Evolutionary conservation across 2,329 filamentous ascomycete genomes (phyloP), one percentile per base, ranked within the genome.

Genomic region (Neopestalotiopsis sp.): DNA sequence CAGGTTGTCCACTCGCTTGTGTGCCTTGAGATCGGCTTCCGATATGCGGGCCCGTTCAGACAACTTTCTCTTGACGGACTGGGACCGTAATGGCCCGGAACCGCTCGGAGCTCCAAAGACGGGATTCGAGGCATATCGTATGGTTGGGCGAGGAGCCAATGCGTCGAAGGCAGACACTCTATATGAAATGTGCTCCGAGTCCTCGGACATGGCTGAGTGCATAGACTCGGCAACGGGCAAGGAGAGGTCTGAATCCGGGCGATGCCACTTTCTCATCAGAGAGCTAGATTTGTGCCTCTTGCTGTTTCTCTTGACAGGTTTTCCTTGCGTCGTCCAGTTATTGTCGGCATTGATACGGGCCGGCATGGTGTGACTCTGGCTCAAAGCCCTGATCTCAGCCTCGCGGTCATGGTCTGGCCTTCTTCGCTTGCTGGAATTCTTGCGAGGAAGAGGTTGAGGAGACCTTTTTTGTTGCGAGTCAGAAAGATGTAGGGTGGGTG

Each of bases 351-450:
- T 86, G 5, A 90, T 86, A 65, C 92, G 88, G 66, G 90, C 82
- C 5, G 93, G 90, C 73, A 91, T 87, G 70, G 63, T 32, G 20
- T 67, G 57, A 24, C 87, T 88, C 56, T 89, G 88, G 76, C 89
- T 92, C 92, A 98, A 93, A 67, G 93, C 90, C 77, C 91, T 93
- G 76, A 98, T 94, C 81, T 97, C 94, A 71, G 93, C 93, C 80
- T 97, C 95, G 68, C 95, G 88, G 69, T 92, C 87, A 77, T 90
- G 89, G 71, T 97, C 93, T 71, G 92, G 87, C 73, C 91, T 91
- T 75, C 91, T 90, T 74, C 91, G 89, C 81, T 93, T 97, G 83
- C 90, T 94, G 56, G 92, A 92, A 76, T 90, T 94, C 70, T 91
- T 90, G 69, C 90, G 88, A 65, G 88, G 81, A 34, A 91, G 83